Percentiles rank a stretch among this genome's conserved stretches.
These are phyloP conservation scores for Pulveroboletus sp. DNA, from an alignment of 768 basidiomycete species.

Conservation along the genomic window DNA sequence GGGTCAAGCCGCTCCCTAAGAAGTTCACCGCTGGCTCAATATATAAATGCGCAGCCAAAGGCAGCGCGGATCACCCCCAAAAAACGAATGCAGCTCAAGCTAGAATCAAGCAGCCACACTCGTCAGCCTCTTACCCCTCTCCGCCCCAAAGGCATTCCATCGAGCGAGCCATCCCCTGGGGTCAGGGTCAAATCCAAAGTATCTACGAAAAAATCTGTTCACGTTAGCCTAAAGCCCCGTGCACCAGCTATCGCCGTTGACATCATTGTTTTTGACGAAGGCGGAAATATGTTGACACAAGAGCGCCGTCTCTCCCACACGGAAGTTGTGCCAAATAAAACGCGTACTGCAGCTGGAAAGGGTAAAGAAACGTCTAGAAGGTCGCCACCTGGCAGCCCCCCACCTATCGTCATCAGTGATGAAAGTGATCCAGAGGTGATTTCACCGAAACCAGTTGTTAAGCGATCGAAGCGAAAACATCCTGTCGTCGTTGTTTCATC, in stretches of 20 bases:
- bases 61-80: constrained; percentile 4
- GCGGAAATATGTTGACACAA: constrained; percentile 52
- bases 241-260: constrained; percentile 58
- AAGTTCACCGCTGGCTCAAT: constrained; percentile 21
- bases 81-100: constrained; percentile 13
- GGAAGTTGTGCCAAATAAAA: constrained; percentile 36
- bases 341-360: constrained; percentile 3
- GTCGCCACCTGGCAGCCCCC: neutral
- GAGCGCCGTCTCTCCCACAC: constrained; percentile 56
- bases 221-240: constrained; percentile 34
- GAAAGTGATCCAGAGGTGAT: constrained; percentile 29
- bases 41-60: constrained; percentile 23
- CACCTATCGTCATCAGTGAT: constrained; percentile 24
- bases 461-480: constrained; percentile 12
- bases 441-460: constrained; percentile 9
- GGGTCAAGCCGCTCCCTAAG: constrained; percentile 16
- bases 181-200: constrained; percentile 22
- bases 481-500: constrained; percentile 36
- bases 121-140: constrained; percentile 41
- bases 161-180: constrained; percentile 29
- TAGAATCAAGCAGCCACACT: constrained; percentile 14
- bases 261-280: constrained; percentile 60
- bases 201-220: constrained; percentile 9
- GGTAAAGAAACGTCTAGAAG: constrained; percentile 4
- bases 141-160: constrained; percentile 36